A percentile compares a stretch with the other conserved stretches of the same genome.
Conservation (phyloP, 148 eudicot genomes). For the Cornus controversa region DNA sequence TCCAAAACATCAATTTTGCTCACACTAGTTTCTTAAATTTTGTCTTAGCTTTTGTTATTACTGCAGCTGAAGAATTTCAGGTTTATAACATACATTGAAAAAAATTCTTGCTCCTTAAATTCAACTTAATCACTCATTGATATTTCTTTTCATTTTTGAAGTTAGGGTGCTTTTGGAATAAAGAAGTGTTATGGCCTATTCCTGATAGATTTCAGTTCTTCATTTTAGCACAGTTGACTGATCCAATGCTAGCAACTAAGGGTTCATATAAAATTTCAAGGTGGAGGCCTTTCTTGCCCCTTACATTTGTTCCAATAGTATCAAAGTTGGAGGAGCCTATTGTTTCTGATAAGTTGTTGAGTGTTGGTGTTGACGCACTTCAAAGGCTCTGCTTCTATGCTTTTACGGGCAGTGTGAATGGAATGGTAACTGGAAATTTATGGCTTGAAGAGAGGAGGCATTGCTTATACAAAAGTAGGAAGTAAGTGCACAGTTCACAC, state of each 20-base stretch:
- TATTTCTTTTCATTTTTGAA: background rate
- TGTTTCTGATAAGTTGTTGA: background rate
- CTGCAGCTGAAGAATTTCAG: too few relatives aligned
- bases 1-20: too few relatives aligned
- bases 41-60: too few relatives aligned
- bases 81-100: too few relatives aligned
- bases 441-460: background rate
- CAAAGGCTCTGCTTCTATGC: background rate
- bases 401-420: conserved; percentile 3
- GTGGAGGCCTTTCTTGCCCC: conserved; percentile 9
- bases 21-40: too few relatives aligned
- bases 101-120: too few relatives aligned
- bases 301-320: background rate
- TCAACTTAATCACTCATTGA: too few relatives aligned
- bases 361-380: background rate
- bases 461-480: background rate
- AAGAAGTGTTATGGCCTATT: background rate
- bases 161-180: background rate
- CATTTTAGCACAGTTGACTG: conserved; percentile 6
- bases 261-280: conserved; percentile 4
- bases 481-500: conserved; percentile 17
- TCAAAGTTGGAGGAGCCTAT: conserved; percentile 7
- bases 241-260: conserved; percentile 23
- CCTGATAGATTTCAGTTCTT: background rate
- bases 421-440: too few relatives aligned